These are phyloP conservation scores for Monosporascus sp. DNA, from an alignment of 2,329 filamentous ascomycete species.

Conservation along the genomic window DNA sequence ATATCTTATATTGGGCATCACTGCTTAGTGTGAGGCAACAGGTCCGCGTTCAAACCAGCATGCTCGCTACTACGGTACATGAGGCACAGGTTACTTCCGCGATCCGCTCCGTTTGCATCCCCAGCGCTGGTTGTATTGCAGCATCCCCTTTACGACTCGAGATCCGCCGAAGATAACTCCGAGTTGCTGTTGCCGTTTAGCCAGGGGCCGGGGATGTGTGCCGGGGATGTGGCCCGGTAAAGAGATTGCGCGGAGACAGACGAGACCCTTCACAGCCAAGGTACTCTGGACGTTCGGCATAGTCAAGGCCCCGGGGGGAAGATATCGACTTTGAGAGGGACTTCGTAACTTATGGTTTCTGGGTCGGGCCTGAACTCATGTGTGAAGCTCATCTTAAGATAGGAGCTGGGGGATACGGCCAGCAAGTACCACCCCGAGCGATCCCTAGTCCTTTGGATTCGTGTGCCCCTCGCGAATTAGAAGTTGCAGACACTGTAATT, in stretches of 20 bases:
- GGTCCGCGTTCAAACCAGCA: constrained; percentile 2
- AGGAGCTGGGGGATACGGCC: too few species aligned
- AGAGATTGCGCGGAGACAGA: constrained; percentile 2
- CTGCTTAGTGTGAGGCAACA: neutral
- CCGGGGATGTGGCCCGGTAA: constrained; percentile 6
- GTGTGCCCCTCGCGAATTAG: too few species aligned
- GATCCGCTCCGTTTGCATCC: constrained; percentile 8
- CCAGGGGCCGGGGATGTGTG: constrained; percentile 3
- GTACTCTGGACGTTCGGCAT: neutral
- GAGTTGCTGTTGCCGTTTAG: constrained; percentile 11
- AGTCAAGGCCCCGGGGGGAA: neutral
- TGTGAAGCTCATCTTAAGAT: too few species aligned
- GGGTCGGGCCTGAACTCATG: too few species aligned
- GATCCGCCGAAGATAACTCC: constrained; percentile 1
- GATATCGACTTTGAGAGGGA: too few species aligned
- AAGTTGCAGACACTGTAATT: too few species aligned
- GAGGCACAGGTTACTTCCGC: constrained; percentile 6
- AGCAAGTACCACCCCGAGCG: too few species aligned
- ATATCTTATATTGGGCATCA: neutral
- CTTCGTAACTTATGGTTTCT: too few species aligned
- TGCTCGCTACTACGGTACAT: neutral
- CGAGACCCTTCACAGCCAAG: constrained; percentile 5
- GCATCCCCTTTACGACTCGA: constrained; percentile 3
- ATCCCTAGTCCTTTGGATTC: too few species aligned
- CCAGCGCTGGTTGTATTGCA: constrained; percentile 7